Evolutionary conservation across 192 early-diverging fungal species (phyloP).

Genomic region (Glomus cerebriforme): DNA sequence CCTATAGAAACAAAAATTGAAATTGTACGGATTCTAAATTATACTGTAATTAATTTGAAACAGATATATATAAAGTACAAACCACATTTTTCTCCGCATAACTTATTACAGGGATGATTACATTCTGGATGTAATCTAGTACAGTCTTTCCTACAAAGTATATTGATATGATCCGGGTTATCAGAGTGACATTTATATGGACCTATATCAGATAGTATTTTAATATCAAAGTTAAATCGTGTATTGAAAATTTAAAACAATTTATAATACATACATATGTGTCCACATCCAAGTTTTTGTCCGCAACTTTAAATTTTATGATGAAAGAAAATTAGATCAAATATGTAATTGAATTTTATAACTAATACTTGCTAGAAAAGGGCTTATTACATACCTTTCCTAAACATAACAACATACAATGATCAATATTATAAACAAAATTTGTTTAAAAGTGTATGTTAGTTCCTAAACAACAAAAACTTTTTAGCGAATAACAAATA

Average conservation of each 20-base stretch:
- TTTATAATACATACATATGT: slow-evolving; percentile 41
- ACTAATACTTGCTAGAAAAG: neutral
- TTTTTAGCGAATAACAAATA: too few relatives aligned
- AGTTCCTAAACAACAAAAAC: too few relatives aligned
- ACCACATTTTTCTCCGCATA: slow-evolving; percentile 55
- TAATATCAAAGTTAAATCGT: neutral
- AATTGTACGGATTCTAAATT: neutral
- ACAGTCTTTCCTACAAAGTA: slow-evolving; percentile 49
- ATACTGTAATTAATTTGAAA: too few relatives aligned
- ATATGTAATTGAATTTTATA: neutral
- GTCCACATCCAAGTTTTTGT: slow-evolving; percentile 51
- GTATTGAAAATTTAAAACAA: neutral
- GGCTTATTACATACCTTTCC: neutral
- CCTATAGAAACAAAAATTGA: neutral
- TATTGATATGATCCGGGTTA: slow-evolving; percentile 39
- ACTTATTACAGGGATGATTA: slow-evolving; percentile 47
- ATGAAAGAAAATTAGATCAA: neutral
- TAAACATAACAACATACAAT: too few relatives aligned
- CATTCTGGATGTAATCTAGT: slow-evolving; percentile 44
- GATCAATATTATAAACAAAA: too few relatives aligned
- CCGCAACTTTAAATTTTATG: slow-evolving; percentile 36
- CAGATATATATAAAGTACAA: too few relatives aligned
- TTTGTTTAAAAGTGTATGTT: too few relatives aligned
- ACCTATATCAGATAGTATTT: neutral
- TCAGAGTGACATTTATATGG: slow-evolving; percentile 32